Conservation (phyloP, 495 filamentous ascomycete genomes). For the Parachaetomium inaequale region DNA sequence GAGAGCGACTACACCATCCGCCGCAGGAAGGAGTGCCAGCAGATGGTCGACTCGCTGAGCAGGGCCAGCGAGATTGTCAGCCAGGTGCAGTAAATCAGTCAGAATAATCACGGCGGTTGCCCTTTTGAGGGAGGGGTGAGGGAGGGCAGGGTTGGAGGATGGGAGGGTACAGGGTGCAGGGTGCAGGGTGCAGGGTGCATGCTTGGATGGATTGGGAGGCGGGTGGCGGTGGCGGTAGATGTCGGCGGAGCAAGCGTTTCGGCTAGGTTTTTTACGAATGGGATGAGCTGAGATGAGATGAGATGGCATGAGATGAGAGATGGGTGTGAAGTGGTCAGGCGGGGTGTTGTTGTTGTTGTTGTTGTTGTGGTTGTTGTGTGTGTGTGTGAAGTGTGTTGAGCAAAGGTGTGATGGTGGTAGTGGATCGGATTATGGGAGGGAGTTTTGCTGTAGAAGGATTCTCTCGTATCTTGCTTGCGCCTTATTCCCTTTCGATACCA, state of each 20-base stretch:
- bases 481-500: slow-evolving; percentile 27
- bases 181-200: not conserved
- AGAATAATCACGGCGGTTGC: no score
- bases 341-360: not conserved
- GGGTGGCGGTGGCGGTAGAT: not conserved
- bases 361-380: not conserved
- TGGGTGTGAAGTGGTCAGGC: not conserved
- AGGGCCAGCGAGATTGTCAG: slow-evolving; percentile 94
- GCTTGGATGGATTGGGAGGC: not conserved
- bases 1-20: slow-evolving; percentile 96
- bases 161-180: not conserved
- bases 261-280: slow-evolving; percentile 5
- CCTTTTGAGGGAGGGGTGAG: not conserved
- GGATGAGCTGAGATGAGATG: slow-evolving; percentile 9
- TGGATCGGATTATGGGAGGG: slow-evolving; percentile 1
- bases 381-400: not conserved
- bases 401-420: not conserved
- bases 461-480: not conserved
- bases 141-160: not conserved
- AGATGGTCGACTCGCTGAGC: slow-evolving; percentile 92
- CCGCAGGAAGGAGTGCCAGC: slow-evolving; percentile 95
- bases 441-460: slow-evolving; percentile 11
- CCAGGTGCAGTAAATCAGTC: slow-evolving; percentile 92
- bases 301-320: not conserved
- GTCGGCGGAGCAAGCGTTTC: slow-evolving; percentile 1